These are phyloP conservation scores for Trichoderma cornu-damae DNA, from an alignment of 2,329 filamentous ascomycete species.

Conservation along the genomic window DNA sequence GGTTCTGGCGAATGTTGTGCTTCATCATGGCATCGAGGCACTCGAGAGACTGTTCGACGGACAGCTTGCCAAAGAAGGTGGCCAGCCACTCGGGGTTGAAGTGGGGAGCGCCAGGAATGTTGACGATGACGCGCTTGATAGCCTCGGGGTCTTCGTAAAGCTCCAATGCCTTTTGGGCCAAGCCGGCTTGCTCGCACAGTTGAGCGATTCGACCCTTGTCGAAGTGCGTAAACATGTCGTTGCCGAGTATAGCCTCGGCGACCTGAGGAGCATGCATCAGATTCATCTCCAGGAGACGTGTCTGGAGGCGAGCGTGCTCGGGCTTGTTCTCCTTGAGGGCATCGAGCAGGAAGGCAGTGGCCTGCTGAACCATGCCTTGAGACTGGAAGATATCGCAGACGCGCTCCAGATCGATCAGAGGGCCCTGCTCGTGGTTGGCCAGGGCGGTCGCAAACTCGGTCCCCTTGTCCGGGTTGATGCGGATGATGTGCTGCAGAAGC, in stretches of 20 bases:
- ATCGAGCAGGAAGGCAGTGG: conserved; percentile 95
- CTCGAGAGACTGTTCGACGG: conserved; percentile 89
- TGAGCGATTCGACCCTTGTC: conserved; percentile 84
- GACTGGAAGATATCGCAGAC: conserved; percentile 98
- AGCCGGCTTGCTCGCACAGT: conserved; percentile 87
- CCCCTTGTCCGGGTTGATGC: conserved; percentile 87
- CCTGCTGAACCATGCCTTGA: conserved; percentile 95
- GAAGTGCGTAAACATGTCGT: conserved; percentile 98
- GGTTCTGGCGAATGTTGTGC: conserved; percentile 91
- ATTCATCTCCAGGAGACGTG: conserved; percentile 96
- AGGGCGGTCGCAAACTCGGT: conserved; percentile 91
- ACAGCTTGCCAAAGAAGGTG: conserved; percentile 88
- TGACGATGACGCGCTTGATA: conserved; percentile 85
- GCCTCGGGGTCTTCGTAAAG: conserved; percentile 86
- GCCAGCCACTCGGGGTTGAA: conserved; percentile 88
- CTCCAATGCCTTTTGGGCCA: conserved; percentile 82
- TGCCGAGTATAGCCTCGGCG: conserved; percentile 93
- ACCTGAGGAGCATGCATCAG: conserved; percentile 94
- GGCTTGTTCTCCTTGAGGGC: conserved; percentile 91
- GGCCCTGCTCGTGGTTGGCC: conserved; percentile 80
- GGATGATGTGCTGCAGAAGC: conserved; percentile 85
- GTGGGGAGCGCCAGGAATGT: conserved; percentile 75
- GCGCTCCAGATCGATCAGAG: conserved; percentile 85
- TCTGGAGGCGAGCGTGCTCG: conserved; percentile 90
- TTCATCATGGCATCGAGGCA: conserved; percentile 96